phyloP scores from a whole-genome alignment of 2,329 filamentous ascomycete species.

The Fusarium pseudocircinatum region DNA sequence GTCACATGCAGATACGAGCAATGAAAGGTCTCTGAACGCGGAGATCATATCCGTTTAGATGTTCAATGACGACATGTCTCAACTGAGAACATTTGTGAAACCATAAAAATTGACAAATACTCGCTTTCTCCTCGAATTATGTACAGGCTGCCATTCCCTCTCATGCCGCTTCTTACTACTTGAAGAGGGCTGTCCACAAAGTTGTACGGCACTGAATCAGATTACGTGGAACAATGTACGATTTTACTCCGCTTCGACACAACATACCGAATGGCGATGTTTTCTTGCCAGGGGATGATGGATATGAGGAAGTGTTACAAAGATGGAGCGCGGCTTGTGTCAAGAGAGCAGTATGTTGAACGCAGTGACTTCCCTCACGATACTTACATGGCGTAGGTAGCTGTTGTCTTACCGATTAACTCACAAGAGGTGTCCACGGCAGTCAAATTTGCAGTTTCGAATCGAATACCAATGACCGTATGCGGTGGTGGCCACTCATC shows the following conservation, averaged over 20 bases:
- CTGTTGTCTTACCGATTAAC: conserved; percentile 52
- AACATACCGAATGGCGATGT: conserved; percentile 34
- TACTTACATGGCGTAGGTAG: conserved; percentile 44
- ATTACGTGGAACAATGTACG: conserved; percentile 20
- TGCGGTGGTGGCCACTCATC: conserved; percentile 66
- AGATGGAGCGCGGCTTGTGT: conserved; percentile 50
- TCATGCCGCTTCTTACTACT: background rate
- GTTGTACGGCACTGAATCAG: background rate
- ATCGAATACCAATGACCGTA: conserved; percentile 60
- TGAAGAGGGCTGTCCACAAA: background rate
- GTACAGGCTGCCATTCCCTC: background rate
- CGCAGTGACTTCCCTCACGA: background rate
- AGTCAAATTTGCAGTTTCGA: conserved; percentile 36
- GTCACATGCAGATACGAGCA: background rate
- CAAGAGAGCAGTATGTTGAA: conserved; percentile 45
- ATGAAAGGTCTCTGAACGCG: background rate
- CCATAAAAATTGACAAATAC: conserved; percentile 21
- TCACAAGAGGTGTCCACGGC: conserved; percentile 47
- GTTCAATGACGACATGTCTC: conserved; percentile 40
- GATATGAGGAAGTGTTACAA: conserved; percentile 46
- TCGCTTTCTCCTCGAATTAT: background rate
- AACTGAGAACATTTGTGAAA: conserved; percentile 13
- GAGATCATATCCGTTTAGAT: conserved; percentile 1
- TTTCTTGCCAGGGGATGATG: conserved; percentile 44
- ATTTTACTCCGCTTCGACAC: conserved; percentile 27